Conservation (phyloP, 2,329 filamentous ascomycete genomes). For the Colletotrichum echinochloae region DNA sequence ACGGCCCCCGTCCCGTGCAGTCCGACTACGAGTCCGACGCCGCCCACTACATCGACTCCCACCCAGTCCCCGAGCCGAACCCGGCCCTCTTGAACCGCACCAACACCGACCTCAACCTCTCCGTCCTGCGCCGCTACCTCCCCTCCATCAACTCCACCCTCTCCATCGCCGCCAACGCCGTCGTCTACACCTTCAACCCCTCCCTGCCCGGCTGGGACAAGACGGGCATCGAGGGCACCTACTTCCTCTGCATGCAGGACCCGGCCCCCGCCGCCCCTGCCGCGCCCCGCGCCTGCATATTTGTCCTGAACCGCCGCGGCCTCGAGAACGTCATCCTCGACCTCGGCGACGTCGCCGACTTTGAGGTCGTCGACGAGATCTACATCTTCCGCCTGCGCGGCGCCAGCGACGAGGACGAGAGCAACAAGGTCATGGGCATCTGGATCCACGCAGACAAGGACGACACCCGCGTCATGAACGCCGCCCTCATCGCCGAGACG, state of each 20-base stretch:
- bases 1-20: constrained; percentile 46
- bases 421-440: constrained; percentile 61
- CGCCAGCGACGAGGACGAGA: constrained; percentile 43
- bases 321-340: constrained; percentile 78
- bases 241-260: constrained; percentile 83
- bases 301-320: constrained; percentile 79
- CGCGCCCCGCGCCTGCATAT: constrained; percentile 67
- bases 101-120: constrained; percentile 88
- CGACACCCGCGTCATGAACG: constrained; percentile 57
- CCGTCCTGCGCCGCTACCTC: constrained; percentile 84
- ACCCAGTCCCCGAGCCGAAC: constrained; percentile 55
- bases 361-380: constrained; percentile 71
- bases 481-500: constrained; percentile 56
- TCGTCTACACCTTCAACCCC: constrained; percentile 83
- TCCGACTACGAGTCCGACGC: constrained; percentile 78
- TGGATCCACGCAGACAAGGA: constrained; percentile 66
- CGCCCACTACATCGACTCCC: constrained; percentile 59
- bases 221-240: constrained; percentile 83
- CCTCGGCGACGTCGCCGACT: constrained; percentile 69
- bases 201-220: constrained; percentile 82
- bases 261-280: constrained; percentile 52
- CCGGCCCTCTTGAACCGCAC: constrained; percentile 71
- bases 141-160: constrained; percentile 79
- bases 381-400: constrained; percentile 62
- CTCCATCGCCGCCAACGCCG: constrained; percentile 85